A percentile compares a stretch with the other conserved stretches of the same genome.
These are phyloP conservation scores for Diplodia corticola DNA, from an alignment of 2,329 filamentous ascomycete genomes.

Conservation along the genomic window DNA sequence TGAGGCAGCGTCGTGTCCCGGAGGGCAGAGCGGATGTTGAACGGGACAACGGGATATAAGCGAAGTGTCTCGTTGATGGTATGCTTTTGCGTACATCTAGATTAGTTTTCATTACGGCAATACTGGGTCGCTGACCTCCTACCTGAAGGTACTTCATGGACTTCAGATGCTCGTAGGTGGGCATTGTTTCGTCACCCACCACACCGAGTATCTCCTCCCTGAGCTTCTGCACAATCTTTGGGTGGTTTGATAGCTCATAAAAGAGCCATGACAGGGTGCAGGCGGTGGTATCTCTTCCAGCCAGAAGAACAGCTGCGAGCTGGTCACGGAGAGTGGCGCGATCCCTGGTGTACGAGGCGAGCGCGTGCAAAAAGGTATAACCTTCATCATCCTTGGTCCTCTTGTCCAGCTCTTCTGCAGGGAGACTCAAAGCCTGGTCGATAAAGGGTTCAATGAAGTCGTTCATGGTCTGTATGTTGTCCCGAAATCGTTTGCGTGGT, in stretches of 20 bases:
- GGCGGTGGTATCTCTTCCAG: constrained; percentile 85
- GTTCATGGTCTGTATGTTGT: constrained; percentile 68
- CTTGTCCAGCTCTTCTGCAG: constrained; percentile 68
- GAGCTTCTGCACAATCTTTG: constrained; percentile 65
- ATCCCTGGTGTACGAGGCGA: constrained; percentile 75
- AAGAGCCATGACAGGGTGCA: constrained; percentile 77
- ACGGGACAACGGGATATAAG: constrained; percentile 52
- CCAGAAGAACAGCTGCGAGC: constrained; percentile 77
- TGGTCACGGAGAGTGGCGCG: constrained; percentile 76
- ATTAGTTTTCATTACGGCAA: constrained; percentile 34
- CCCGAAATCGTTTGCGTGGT: constrained; percentile 64
- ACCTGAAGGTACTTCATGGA: constrained; percentile 73
- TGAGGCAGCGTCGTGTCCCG: constrained; percentile 51
- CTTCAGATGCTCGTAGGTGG: constrained; percentile 79
- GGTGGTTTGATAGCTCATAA: constrained; percentile 76
- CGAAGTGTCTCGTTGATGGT: constrained; percentile 48
- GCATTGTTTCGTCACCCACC: constrained; percentile 62
- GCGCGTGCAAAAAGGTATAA: constrained; percentile 84
- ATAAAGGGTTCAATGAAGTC: constrained; percentile 77
- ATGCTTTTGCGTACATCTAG: constrained; percentile 38
- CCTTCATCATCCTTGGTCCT: constrained; percentile 70
- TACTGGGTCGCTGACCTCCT: not conserved
- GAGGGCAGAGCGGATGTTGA: constrained; percentile 50
- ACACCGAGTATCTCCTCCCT: constrained; percentile 69
- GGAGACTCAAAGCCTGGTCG: constrained; percentile 68